Evolutionary conservation across 345 rosid species (phyloP).

Genomic region (Cardamine chenopodiifolia): DNA sequence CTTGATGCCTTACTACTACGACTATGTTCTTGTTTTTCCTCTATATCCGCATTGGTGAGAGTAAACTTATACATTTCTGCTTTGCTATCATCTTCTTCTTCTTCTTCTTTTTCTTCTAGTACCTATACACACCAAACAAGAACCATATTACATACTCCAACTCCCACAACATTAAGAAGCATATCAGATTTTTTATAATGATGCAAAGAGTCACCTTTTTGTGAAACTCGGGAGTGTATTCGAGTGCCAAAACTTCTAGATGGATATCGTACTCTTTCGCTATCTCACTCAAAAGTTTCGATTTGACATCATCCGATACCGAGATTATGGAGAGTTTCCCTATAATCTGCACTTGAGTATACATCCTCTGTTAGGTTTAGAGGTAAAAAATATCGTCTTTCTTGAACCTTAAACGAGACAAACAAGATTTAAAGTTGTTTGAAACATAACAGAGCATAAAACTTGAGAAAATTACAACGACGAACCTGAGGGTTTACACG

Average conservation of each 20-base stretch:
- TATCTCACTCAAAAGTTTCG: slow-evolving; percentile 56
- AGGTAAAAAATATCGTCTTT: background rate
- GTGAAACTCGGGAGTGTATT: slow-evolving; percentile 47
- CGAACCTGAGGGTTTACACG: slow-evolving; percentile 67
- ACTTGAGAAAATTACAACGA: background rate
- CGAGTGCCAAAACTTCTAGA: slow-evolving; percentile 56
- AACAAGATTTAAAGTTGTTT: background rate
- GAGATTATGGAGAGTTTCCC: slow-evolving; percentile 54
- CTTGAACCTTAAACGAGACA: background rate
- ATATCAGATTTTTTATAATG: background rate
- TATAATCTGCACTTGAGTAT: slow-evolving; percentile 46
- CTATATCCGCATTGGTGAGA: background rate
- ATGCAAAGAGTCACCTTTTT: slow-evolving; percentile 17
- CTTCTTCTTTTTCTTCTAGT: slow-evolving; percentile 12
- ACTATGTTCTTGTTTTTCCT: slow-evolving; percentile 9
- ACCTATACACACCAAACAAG: slow-evolving; percentile 19
- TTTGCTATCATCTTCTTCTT: background rate
- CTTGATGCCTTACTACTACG: background rate
- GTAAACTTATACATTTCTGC: slow-evolving; percentile 33
- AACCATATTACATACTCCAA: background rate
- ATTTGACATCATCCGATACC: slow-evolving; percentile 59
- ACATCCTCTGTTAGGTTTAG: background rate
- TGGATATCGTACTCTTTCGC: slow-evolving; percentile 42
- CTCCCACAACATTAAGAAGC: background rate
- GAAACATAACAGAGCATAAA: background rate